These are phyloP conservation scores for Leishmania lainsoni DNA, from an alignment of 208 protist species.

Conservation along the genomic window DNA sequence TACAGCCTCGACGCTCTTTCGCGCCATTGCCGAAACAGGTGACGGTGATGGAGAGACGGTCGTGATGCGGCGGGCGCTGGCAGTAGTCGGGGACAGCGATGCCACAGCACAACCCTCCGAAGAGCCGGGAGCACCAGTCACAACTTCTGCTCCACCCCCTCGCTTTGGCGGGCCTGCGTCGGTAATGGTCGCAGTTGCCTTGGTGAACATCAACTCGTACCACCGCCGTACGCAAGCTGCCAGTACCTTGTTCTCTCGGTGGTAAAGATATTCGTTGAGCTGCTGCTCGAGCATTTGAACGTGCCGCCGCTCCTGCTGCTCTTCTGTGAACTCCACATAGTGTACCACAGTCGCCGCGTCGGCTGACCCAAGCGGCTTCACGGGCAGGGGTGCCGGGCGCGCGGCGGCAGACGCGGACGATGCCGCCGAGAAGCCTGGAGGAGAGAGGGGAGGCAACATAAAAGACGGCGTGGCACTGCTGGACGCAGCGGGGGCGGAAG, in stretches of 20 bases:
- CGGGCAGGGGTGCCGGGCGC: background rate
- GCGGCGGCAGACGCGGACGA: background rate
- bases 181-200: conserved; percentile 16
- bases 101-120: background rate
- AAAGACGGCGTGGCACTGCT: conserved; percentile 1
- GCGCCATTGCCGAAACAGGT: background rate
- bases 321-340: conserved; percentile 9
- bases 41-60: background rate
- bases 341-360: conserved; percentile 5
- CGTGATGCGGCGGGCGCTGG: background rate
- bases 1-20: background rate
- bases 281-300: conserved; percentile 32
- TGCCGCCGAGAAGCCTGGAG: conserved; percentile 1
- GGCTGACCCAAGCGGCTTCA: background rate
- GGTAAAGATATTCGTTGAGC: conserved; percentile 24
- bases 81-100: background rate
- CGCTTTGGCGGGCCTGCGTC: background rate
- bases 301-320: conserved; percentile 23
- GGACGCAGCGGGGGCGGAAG: background rate
- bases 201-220: conserved; percentile 63
- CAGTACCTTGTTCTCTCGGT: conserved; percentile 34
- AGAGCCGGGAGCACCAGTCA: background rate
- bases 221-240: conserved; percentile 51
- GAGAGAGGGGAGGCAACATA: background rate
- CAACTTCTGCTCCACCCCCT: background rate